Percentiles rank a stretch among this genome's conserved stretches.
Conservation (phyloP, 768 basidiomycete genomes). For the Kwoniella bestiolae region DNA sequence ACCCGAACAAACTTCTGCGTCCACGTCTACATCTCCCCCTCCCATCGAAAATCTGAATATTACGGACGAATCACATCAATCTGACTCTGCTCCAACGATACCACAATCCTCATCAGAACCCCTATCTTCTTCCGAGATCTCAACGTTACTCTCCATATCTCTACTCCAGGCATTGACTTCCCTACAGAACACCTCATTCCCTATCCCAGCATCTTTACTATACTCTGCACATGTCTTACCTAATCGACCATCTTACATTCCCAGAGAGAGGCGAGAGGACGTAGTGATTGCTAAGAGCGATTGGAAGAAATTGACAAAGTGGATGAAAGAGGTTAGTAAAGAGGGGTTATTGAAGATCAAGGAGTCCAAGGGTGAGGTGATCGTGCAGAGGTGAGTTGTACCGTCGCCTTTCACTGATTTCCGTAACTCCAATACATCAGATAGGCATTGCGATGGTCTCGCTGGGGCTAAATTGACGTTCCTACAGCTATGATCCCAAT, state of each 20-base stretch:
- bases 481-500: slow-evolving; percentile 61
- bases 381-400: slow-evolving; percentile 57
- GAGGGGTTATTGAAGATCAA: slow-evolving; percentile 74
- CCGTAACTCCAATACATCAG: background rate
- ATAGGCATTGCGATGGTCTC: background rate
- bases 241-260: slow-evolving; percentile 72
- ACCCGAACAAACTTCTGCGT: slow-evolving; percentile 11
- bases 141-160: slow-evolving; percentile 41
- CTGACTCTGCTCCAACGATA: background rate
- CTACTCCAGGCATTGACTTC: slow-evolving; percentile 49
- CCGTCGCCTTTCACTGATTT: background rate
- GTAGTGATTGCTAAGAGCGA: slow-evolving; percentile 71
- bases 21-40: slow-evolving; percentile 5
- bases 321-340: slow-evolving; percentile 79
- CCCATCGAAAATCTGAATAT: slow-evolving; percentile 9
- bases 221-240: slow-evolving; percentile 80
- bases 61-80: background rate
- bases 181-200: slow-evolving; percentile 66
- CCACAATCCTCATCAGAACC: slow-evolving; percentile 1
- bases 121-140: slow-evolving; percentile 36
- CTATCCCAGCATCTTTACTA: slow-evolving; percentile 74
- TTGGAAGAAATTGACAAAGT: slow-evolving; percentile 78
- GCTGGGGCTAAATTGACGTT: background rate
- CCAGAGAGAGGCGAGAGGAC: slow-evolving; percentile 47
- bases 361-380: slow-evolving; percentile 60